Percentiles rank a stretch among this genome's conserved stretches.
phyloP scores from a whole-genome alignment of 345 rosid species.

The Populus nigra region DNA sequence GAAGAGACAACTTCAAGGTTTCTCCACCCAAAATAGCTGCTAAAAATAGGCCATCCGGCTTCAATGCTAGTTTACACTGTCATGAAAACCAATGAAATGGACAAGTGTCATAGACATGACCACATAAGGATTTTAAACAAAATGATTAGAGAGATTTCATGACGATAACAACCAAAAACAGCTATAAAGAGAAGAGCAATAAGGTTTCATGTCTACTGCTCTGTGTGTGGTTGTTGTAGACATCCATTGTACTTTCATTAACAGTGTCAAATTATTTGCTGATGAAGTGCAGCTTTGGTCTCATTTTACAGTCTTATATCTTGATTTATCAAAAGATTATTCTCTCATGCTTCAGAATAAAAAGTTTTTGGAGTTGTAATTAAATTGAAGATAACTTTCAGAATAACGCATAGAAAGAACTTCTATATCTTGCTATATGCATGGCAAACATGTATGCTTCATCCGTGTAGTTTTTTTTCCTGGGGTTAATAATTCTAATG shows the following conservation, averaged over 20 bases:
- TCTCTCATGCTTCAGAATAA: no score
- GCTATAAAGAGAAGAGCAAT: not conserved
- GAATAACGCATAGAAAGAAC: not conserved
- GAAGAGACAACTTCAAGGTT: slow-evolving; percentile 69
- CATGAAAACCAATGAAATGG: slow-evolving; percentile 29
- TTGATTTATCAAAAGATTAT: no score
- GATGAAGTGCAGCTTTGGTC: no score
- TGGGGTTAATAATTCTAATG: not conserved
- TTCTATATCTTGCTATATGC: not conserved
- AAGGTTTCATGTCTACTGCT: not conserved
- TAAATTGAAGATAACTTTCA: no score
- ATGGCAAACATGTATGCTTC: not conserved
- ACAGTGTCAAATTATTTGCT: no score
- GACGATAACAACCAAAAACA: not conserved
- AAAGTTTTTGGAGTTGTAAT: no score
- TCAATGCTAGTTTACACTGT: slow-evolving; percentile 90
- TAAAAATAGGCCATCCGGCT: slow-evolving; percentile 97
- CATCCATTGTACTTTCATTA: no score
- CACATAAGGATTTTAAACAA: not conserved
- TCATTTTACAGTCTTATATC: no score
- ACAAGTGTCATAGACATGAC: slow-evolving; percentile 25
- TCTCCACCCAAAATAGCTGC: slow-evolving; percentile 99
- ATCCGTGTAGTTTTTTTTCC: not conserved
- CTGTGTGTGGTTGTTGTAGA: no score
- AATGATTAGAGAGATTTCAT: not conserved